Evolutionary conservation across 495 filamentous ascomycete species (phyloP).

Genomic region (Xylona heveae): DNA sequence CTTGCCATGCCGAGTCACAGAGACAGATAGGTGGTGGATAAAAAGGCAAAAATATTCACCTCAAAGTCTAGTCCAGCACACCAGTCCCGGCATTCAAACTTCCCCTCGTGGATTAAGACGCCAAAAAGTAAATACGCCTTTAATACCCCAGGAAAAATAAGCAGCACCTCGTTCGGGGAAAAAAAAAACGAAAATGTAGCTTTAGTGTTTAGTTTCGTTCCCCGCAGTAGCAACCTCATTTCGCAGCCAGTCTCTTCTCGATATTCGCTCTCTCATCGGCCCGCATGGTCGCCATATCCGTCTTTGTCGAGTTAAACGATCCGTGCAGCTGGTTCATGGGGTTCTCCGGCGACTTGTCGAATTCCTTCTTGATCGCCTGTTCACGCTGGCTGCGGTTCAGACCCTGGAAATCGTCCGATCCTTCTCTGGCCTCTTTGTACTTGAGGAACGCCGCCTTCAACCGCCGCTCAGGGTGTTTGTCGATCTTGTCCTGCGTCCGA

Average conservation of each 20-base stretch:
- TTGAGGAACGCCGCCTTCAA: slow-evolving; percentile 76
- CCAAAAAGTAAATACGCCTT: too few species aligned
- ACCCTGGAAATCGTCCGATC: slow-evolving; percentile 60
- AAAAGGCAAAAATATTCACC: too few species aligned
- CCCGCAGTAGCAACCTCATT: not conserved
- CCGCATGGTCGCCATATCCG: slow-evolving; percentile 48
- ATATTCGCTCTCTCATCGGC: slow-evolving; percentile 50
- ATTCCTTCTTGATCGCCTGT: slow-evolving; percentile 67
- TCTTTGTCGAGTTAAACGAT: slow-evolving; percentile 51
- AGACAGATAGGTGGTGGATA: too few species aligned
- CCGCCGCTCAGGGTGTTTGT: slow-evolving; percentile 67
- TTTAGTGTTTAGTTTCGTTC: too few species aligned
- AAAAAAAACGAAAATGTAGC: too few species aligned
- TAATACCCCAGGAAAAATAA: too few species aligned
- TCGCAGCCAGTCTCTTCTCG: slow-evolving; percentile 38
- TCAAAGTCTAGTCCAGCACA: too few species aligned
- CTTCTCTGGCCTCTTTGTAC: slow-evolving; percentile 77
- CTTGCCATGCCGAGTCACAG: too few species aligned
- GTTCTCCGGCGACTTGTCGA: slow-evolving; percentile 79
- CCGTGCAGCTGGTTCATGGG: slow-evolving; percentile 72
- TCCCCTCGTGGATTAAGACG: too few species aligned
- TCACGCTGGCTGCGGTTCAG: slow-evolving; percentile 61
- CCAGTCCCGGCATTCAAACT: too few species aligned
- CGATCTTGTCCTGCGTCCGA: slow-evolving; percentile 36
- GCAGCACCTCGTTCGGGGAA: too few species aligned